Percentiles rank a stretch among this genome's conserved stretches.
These are phyloP conservation scores for Oryza meridionalis DNA, from an alignment of 176 grass and related monocot species.

Conservation along the genomic window DNA sequence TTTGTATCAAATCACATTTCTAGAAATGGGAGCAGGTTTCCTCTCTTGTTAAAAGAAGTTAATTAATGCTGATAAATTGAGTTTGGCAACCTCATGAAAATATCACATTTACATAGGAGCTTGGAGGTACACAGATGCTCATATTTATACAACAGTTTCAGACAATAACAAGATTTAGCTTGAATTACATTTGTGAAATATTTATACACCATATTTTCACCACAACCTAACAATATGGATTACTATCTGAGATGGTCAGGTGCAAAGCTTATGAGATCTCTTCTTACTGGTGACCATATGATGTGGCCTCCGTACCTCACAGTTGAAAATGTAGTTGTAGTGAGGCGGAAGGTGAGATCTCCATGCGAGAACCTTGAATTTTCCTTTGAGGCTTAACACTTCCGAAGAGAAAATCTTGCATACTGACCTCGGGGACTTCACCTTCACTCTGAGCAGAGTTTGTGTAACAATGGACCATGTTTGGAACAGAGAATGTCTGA, in stretches of 20 bases:
- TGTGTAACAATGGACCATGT: background rate
- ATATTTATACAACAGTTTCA: background rate
- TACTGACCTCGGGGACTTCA: background rate
- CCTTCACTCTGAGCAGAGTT: background rate
- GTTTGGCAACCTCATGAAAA: background rate
- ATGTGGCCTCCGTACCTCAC: background rate
- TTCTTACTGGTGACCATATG: background rate
- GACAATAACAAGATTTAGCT: background rate
- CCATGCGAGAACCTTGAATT: conserved; percentile 20
- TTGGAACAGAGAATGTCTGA: background rate
- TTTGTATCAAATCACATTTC: too few species aligned
- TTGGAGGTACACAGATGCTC: background rate
- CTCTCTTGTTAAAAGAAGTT: background rate
- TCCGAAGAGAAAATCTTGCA: conserved; percentile 9
- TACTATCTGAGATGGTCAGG: background rate
- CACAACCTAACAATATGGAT: background rate
- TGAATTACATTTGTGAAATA: too few species aligned
- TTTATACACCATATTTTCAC: too few species aligned
- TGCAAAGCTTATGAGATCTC: background rate
- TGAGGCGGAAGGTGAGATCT: conserved; percentile 27
- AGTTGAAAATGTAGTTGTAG: background rate
- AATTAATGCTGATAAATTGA: background rate
- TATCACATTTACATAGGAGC: background rate
- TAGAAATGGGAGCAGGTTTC: too few species aligned
- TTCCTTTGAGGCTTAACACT: background rate